phyloP scores from a whole-genome alignment of 2,329 filamentous ascomycete genomes.

The Setomelanomma holmii region DNA sequence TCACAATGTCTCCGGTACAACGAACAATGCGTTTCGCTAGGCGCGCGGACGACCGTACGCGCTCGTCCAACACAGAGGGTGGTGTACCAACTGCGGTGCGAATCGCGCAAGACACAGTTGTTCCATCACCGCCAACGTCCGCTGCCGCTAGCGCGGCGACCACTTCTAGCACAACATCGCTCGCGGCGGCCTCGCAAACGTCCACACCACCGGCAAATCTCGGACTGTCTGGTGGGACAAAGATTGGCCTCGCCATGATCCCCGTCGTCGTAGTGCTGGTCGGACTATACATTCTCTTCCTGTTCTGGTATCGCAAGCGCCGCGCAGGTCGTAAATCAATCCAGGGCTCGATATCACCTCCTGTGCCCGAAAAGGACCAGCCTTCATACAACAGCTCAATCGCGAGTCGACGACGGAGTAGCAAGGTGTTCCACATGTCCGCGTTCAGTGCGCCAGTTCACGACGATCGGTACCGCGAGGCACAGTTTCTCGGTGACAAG shows the following conservation, averaged over 20 bases:
- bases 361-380: constrained; percentile 23
- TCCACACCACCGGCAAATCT: constrained; percentile 4
- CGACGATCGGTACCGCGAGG: constrained; percentile 3
- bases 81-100: background rate
- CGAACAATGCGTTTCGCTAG: background rate
- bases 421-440: constrained; percentile 26
- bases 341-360: constrained; percentile 3
- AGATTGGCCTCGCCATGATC: constrained; percentile 35
- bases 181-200: background rate
- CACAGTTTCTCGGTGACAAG: constrained; percentile 5
- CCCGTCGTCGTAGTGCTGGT: constrained; percentile 26
- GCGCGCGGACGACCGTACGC: background rate
- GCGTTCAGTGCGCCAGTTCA: constrained; percentile 24
- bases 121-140: background rate
- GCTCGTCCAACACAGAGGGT: background rate
- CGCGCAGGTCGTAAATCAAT: constrained; percentile 1
- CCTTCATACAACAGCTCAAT: constrained; percentile 10
- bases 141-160: background rate
- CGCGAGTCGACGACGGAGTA: constrained; percentile 16
- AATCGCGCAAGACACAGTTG: background rate
- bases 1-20: background rate
- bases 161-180: background rate
- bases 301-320: constrained; percentile 26
- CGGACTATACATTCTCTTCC: constrained; percentile 20
- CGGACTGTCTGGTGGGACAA: constrained; percentile 15